A percentile compares a stretch with the other conserved stretches of the same genome.
phyloP scores from a whole-genome alignment of 106 monocot genomes.

The Acorus calamus region DNA sequence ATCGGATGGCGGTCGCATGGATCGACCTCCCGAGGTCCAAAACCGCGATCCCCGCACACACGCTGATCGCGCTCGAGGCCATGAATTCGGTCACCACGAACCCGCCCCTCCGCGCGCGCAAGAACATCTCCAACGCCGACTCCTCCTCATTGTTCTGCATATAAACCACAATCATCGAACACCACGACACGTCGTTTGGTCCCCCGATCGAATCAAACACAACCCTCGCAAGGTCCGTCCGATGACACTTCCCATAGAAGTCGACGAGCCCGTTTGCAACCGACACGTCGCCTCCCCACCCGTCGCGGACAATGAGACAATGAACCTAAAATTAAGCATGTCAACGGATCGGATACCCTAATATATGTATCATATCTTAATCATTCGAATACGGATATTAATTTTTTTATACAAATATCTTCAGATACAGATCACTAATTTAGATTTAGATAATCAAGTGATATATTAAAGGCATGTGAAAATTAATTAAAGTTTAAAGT shows the following conservation, averaged over 20 bases:
- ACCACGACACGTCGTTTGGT: conserved; percentile 70
- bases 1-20: conserved; percentile 46
- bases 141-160: conserved; percentile 69
- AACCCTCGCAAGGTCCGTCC: conserved; percentile 25
- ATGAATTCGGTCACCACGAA: conserved; percentile 59
- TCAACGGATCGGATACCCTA: no score
- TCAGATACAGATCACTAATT: no score
- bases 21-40: conserved; percentile 70
- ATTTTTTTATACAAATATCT: no score
- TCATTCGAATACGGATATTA: no score
- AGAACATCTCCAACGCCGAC: conserved; percentile 48
- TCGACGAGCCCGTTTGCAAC: conserved; percentile 66
- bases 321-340: conserved; percentile 15
- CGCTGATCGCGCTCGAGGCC: conserved; percentile 63
- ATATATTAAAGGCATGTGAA: no score
- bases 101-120: conserved; percentile 44
- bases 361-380: no score
- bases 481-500: no score
- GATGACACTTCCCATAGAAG: conserved; percentile 66
- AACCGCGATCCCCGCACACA: conserved; percentile 51
- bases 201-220: conserved; percentile 43
- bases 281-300: conserved; percentile 33
- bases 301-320: conserved; percentile 27
- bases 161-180: conserved; percentile 52
- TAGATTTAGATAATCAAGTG: no score